These are phyloP conservation scores for Cochlearia excelsa DNA, from an alignment of 345 rosid species.

Conservation along the genomic window DNA sequence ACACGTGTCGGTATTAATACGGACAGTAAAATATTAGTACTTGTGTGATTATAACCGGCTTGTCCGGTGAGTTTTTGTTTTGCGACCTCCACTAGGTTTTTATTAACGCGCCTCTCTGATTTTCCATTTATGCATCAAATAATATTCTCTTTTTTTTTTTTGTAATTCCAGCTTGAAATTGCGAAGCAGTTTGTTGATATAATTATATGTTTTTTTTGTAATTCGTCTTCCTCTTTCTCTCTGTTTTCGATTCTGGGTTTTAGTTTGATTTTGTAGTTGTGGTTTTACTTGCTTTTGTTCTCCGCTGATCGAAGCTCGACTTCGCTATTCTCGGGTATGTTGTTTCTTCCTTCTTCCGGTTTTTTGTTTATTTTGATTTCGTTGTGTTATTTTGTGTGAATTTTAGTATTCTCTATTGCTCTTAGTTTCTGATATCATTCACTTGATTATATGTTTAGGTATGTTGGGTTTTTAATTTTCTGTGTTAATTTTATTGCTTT, in stretches of 20 bases:
- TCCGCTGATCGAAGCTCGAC: slow-evolving; percentile 22
- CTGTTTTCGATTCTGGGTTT: slow-evolving; percentile 8
- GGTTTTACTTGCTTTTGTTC: slow-evolving; percentile 11
- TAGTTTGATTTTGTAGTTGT: background rate
- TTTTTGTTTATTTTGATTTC: background rate
- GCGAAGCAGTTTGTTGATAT: background rate
- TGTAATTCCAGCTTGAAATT: slow-evolving; percentile 30
- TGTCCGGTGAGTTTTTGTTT: slow-evolving; percentile 22
- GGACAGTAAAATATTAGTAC: slow-evolving; percentile 6
- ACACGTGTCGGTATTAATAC: slow-evolving; percentile 31
- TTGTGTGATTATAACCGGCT: slow-evolving; percentile 25
- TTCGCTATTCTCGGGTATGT: slow-evolving; percentile 31
- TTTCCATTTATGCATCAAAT: slow-evolving; percentile 16
- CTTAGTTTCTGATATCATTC: background rate
- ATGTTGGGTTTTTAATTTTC: background rate
- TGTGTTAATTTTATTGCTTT: background rate
- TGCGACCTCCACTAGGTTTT: slow-evolving; percentile 20
- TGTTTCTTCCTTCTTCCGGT: slow-evolving; percentile 12
- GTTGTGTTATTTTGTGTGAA: background rate
- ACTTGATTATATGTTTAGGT: background rate
- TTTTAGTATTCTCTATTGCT: background rate
- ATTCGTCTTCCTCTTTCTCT: background rate
- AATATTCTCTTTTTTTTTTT: background rate
- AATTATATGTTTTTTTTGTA: background rate
- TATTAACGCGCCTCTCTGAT: slow-evolving; percentile 17